Evolutionary conservation across 441 rosid species (phyloP).

Genomic region (Gossypium davidsonii): DNA sequence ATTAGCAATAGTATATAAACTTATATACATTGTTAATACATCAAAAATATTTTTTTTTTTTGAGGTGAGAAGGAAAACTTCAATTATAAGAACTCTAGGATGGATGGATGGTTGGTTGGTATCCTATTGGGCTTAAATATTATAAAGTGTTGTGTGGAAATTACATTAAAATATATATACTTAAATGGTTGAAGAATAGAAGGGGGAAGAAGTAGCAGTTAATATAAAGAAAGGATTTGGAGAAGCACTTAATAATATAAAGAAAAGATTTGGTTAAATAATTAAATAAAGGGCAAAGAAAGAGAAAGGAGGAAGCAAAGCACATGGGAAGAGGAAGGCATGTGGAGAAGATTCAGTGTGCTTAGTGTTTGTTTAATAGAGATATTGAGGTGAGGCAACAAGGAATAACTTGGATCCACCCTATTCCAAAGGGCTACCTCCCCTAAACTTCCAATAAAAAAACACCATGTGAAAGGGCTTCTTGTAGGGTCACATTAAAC

Average conservation of each 20-base stretch:
- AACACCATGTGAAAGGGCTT: slow-evolving; percentile 52
- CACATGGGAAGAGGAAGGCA: slow-evolving; percentile 79
- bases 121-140: slow-evolving; percentile 4
- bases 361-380: slow-evolving; percentile 21
- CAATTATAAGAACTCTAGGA: slow-evolving; percentile 7
- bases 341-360: slow-evolving; percentile 72
- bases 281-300: slow-evolving; percentile 23
- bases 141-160: neutral
- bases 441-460: slow-evolving; percentile 32
- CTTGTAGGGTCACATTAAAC: slow-evolving; percentile 45
- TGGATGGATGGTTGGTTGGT: slow-evolving; percentile 13
- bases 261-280: slow-evolving; percentile 17
- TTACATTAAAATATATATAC: slow-evolving; percentile 8
- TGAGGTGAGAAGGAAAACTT: neutral
- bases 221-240: slow-evolving; percentile 6
- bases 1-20: too few relatives aligned
- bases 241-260: slow-evolving; percentile 15
- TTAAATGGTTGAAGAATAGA: slow-evolving; percentile 15
- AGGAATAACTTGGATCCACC: slow-evolving; percentile 49
- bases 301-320: slow-evolving; percentile 39
- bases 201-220: slow-evolving; percentile 8
- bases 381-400: slow-evolving; percentile 27
- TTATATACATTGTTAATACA: too few relatives aligned
- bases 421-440: slow-evolving; percentile 26
- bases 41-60: too few relatives aligned